Conservation (phyloP, 768 basidiomycete genomes). For the Suillus luteus region DNA sequence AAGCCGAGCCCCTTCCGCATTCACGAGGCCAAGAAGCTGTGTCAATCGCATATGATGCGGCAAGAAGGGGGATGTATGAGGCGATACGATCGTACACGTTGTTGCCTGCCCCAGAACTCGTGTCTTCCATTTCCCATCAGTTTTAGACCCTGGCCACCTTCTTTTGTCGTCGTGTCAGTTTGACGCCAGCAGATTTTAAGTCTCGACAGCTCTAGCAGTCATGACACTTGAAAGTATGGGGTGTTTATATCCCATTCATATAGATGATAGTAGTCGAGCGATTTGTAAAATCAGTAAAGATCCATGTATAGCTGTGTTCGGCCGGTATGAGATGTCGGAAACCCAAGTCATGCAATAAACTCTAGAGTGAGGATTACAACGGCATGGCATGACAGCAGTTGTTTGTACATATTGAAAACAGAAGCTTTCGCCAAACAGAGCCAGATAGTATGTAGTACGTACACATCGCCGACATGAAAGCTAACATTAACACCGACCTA, state of each 20-base stretch:
- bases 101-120: conserved; percentile 1
- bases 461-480: not conserved
- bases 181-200: not conserved
- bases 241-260: not conserved
- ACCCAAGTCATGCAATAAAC: not conserved
- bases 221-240: too few relatives aligned
- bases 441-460: not conserved
- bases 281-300: not conserved
- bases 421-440: not conserved
- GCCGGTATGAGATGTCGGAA: not conserved
- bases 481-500: not conserved
- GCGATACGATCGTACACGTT: conserved; percentile 6
- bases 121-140: not conserved
- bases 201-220: not conserved
- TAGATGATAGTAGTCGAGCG: too few relatives aligned
- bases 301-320: not conserved
- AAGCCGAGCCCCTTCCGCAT: not conserved
- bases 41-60: not conserved
- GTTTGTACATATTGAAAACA: not conserved
- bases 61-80: conserved; percentile 2
- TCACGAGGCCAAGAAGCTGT: too few relatives aligned
- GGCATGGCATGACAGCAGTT: not conserved
- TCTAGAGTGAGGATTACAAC: too few relatives aligned
- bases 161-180: not conserved
- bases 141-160: not conserved